Conservation (phyloP, 371 early-diverging fungal genomes). For the Mucor plumbeus region DNA sequence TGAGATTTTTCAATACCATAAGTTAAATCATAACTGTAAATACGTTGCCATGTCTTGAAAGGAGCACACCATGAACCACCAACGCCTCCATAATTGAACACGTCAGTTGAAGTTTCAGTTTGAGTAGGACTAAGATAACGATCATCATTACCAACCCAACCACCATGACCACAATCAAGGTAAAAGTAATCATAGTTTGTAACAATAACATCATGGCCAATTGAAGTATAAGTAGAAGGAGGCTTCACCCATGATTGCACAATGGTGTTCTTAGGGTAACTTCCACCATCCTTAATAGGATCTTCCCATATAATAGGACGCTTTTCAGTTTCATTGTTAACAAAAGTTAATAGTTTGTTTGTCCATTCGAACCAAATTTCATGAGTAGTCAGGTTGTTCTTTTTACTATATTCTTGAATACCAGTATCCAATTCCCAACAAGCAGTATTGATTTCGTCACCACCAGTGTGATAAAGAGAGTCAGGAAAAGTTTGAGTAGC, state of each 20-base stretch:
- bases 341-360: constrained; percentile 35
- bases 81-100: constrained; percentile 47
- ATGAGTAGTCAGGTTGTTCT: constrained; percentile 18
- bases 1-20: constrained; percentile 57
- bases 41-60: constrained; percentile 74
- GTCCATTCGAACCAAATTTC: constrained; percentile 43
- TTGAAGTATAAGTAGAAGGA: constrained; percentile 46
- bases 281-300: constrained; percentile 35
- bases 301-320: constrained; percentile 58
- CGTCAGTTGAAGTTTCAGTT: constrained; percentile 33
- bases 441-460: constrained; percentile 77
- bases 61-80: constrained; percentile 78
- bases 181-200: constrained; percentile 68
- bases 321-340: constrained; percentile 35
- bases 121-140: constrained; percentile 47
- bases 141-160: constrained; percentile 52
- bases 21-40: constrained; percentile 73
- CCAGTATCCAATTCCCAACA: constrained; percentile 59
- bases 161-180: constrained; percentile 75
- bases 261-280: constrained; percentile 45
- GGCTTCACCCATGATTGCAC: constrained; percentile 65
- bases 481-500: constrained; percentile 67
- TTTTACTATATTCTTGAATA: constrained; percentile 32
- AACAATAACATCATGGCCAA: constrained; percentile 64
- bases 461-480: constrained; percentile 72